Conservation (phyloP, 148 eudicot genomes). For the Fagopyrum tataricum region DNA sequence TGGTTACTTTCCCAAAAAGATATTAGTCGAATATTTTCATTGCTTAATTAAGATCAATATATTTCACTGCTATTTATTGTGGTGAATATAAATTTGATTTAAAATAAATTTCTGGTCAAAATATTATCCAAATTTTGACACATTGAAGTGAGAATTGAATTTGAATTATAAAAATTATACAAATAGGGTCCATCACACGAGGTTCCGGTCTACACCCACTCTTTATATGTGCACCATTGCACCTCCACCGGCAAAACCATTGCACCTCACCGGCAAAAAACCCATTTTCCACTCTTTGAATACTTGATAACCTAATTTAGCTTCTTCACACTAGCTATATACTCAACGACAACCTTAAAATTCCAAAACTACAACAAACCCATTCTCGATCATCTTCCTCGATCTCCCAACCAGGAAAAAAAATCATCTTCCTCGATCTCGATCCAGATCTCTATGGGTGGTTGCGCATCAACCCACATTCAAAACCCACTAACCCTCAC, state of each 20-base stretch:
- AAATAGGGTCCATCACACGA: background rate
- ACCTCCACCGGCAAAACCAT: background rate
- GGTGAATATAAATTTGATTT: too few species aligned
- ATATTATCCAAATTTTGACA: background rate
- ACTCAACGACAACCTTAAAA: background rate
- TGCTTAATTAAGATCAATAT: too few species aligned
- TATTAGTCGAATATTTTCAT: too few species aligned
- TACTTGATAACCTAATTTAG: too few species aligned
- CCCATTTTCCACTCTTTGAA: background rate
- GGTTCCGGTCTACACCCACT: background rate
- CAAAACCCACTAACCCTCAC: background rate
- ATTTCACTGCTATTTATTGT: too few species aligned
- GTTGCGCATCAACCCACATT: conserved; percentile 6
- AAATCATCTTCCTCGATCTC: background rate
- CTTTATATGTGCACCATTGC: background rate
- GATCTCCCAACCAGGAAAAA: too few species aligned
- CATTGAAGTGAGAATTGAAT: background rate
- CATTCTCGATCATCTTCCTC: background rate
- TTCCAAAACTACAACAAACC: background rate
- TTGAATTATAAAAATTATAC: too few species aligned
- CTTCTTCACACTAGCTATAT: background rate
- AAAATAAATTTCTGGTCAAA: background rate
- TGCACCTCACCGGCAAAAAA: background rate
- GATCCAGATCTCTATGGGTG: background rate
- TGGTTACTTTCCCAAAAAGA: too few species aligned